Evolutionary conservation across 1,139 yeast genomes (phyloP), one percentile per base, ranked within the genome.

Genomic region (Candida labiduridarum): DNA sequence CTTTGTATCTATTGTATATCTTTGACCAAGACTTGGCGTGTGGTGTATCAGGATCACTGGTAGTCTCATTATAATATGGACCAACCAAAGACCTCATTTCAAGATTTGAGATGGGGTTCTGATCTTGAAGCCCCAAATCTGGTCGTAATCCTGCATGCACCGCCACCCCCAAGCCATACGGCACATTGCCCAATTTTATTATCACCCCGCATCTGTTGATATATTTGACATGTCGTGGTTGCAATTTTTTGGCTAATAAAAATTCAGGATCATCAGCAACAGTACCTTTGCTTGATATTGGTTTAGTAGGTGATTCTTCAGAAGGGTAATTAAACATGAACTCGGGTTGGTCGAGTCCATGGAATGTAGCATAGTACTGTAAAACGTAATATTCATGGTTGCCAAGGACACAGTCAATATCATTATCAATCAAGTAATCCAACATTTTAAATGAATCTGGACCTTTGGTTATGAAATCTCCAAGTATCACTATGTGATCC

Each of bases 401-500:
- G 0, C 98, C 98, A 55, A 95, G 70, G 2, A 92, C 83, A 65
- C 96, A 91, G 46, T 82, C 83, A 15, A 88, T 78, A 4, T 41
- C 68, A 55, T 83, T 68, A n/a, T 78, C 69, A 44, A 84, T 78
- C 42, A 89, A 84, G 59, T 70, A 85, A 52, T 90, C 87, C 29
- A 90, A 65, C 4, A 90, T 89, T 48, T 79, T 82, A 12, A 80
- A 55, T 0, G 96, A 87, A 54, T 87, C 83, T 1, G 89, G 87
- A 0, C 98, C 98, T 64, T 91, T 92, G 50, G 92, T 78, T 30
- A 89, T 76, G 65, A 91, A 89, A 63, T 92, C 98, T 2, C 98
- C 98, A 29, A 91, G 67, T 35, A 91, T 71, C 3, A 89, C 66
- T n/a, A 89, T 70, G 49, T 82, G 81, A 61, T 89, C 96, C 4